Evolutionary conservation across 305 asterid species (phyloP), one percentile per base, ranked within the genome.

Genomic region (Fraxinus ornus): DNA sequence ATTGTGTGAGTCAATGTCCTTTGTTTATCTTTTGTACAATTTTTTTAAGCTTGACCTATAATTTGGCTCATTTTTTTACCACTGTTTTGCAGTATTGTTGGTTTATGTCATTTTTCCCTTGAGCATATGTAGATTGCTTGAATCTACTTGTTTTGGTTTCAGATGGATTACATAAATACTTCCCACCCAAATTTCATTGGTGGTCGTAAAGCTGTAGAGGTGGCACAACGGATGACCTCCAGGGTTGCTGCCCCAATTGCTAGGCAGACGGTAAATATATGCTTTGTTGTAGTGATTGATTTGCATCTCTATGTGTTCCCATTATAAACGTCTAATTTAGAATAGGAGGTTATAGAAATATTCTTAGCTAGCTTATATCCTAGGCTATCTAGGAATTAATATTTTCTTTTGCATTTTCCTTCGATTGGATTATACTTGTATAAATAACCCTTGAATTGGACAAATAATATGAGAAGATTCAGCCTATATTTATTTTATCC

Each of bases 141-240:
- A 60, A 21, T 60, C 70, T 60, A 60, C 5, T 21, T 15, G 17
- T 71, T 30, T 71, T 30, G 41, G 22, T 71, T 86, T 84, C 82
- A 95, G 98, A 94, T 97, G 97, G 98, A 95, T 87, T 95, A 90
- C 88, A 90, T 95, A 87, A 95, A 95, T 86, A 95, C 98, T 66
- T 95, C 98, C 70, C 95, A 95, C 87, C 92, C 97, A 77, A 90
- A 91, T 89, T 95, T 95, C 80, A 76, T 95, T 84, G 98, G 98
- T 78, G 98, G 98, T 80, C 89, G 93, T 86, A 94, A 90, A 90
- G 98, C 98, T 80, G 88, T 95, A 35, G 98, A 97, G 86, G 87
- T 64, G 41, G 99, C 99, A 81, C 95, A 92, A 79, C 98, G 93
- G 86, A 83, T 89, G 80, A 85, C 95, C 62, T 85, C 94, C 77